These are phyloP conservation scores for Apodospora peruviana DNA, from an alignment of 495 filamentous ascomycete genomes.

Conservation along the genomic window DNA sequence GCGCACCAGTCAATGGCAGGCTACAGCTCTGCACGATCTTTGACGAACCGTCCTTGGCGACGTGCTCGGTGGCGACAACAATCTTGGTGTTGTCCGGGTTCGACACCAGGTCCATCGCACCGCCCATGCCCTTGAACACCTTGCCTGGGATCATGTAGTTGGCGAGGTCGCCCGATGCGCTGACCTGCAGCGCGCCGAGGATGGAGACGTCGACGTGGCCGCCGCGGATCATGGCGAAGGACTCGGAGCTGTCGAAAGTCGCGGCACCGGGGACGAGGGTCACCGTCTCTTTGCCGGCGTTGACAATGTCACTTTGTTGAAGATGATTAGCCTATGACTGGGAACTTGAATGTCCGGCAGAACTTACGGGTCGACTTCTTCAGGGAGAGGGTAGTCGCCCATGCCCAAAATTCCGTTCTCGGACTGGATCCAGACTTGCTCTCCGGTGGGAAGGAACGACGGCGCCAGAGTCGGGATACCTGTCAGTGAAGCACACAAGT, in stretches of 20 bases:
- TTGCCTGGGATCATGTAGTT: constrained; percentile 64
- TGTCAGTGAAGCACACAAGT: too few species aligned
- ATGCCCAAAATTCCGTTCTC: constrained; percentile 60
- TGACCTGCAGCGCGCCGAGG: constrained; percentile 56
- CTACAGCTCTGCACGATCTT: constrained; percentile 55
- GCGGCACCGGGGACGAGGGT: constrained; percentile 52
- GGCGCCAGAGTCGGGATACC: constrained; percentile 59
- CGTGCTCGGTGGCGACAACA: constrained; percentile 57
- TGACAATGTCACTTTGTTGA: constrained; percentile 44
- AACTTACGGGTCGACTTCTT: constrained; percentile 45
- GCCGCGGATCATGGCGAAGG: constrained; percentile 57
- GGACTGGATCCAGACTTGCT: constrained; percentile 53
- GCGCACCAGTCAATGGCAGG: constrained; percentile 51
- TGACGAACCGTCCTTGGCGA: constrained; percentile 53
- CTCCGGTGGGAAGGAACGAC: constrained; percentile 43
- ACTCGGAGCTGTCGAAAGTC: constrained; percentile 54
- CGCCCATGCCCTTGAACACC: constrained; percentile 59
- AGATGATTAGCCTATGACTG: not conserved
- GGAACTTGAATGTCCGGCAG: not conserved
- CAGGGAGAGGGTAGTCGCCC: constrained; percentile 53
- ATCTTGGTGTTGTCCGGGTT: constrained; percentile 57
- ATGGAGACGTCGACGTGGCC: constrained; percentile 57
- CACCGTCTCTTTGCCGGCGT: constrained; percentile 58
- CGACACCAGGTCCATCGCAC: constrained; percentile 58
- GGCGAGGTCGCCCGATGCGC: constrained; percentile 51